These are phyloP conservation scores for Pichia kluyveri DNA, from an alignment of 805 yeast genomes.

Conservation along the genomic window DNA sequence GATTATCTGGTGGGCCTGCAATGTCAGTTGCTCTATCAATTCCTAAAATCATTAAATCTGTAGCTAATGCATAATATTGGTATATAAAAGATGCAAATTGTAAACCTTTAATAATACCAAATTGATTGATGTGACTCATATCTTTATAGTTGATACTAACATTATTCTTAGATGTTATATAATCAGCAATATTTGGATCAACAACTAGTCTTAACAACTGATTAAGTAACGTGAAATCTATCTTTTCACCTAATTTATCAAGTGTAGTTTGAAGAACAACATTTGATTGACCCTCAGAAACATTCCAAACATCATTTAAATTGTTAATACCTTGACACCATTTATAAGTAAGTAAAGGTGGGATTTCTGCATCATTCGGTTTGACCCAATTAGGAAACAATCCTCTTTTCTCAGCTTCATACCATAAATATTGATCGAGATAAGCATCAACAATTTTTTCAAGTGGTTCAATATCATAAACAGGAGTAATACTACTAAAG, in stretches of 20 bases:
- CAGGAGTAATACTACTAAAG: conserved; percentile 76
- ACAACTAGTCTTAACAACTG: conserved; percentile 70
- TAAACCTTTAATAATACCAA: conserved; percentile 81
- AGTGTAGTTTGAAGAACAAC: conserved; percentile 78
- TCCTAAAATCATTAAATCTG: conserved; percentile 79
- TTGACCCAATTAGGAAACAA: conserved; percentile 95
- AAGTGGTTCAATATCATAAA: conserved; percentile 79
- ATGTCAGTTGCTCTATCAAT: conserved; percentile 77
- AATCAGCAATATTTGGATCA: conserved; percentile 90
- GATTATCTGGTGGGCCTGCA: conserved; percentile 67
- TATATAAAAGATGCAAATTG: conserved; percentile 84
- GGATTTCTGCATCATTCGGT: conserved; percentile 89
- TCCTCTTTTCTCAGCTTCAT: conserved; percentile 80
- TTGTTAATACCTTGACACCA: conserved; percentile 92
- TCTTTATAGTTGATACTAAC: conserved; percentile 78
- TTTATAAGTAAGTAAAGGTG: conserved; percentile 84
- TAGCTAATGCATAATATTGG: conserved; percentile 82
- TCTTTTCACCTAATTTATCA: conserved; percentile 67
- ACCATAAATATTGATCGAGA: conserved; percentile 92
- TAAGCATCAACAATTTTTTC: conserved; percentile 97
- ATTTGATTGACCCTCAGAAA: conserved; percentile 61
- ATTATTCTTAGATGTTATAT: conserved; percentile 86
- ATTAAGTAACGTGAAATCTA: conserved; percentile 81
- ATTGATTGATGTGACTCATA: conserved; percentile 87
- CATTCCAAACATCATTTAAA: conserved; percentile 70